These are phyloP conservation scores for Raphanus raphanistrum DNA, from an alignment of 345 rosid genomes.

Conservation along the genomic window DNA sequence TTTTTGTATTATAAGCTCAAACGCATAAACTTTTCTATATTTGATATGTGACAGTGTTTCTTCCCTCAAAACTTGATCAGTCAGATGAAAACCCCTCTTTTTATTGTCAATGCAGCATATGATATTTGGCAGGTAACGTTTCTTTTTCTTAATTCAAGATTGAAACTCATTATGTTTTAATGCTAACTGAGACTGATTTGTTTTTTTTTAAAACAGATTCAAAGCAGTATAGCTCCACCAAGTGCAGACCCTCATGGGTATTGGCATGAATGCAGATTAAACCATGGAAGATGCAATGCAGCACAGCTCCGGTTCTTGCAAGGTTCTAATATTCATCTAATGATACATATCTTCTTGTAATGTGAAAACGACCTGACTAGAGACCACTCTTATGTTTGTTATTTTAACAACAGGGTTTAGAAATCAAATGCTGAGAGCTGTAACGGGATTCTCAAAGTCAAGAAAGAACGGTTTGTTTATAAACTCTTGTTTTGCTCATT, in stretches of 20 bases:
- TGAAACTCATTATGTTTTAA: no score
- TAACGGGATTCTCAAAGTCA: constrained; percentile 62
- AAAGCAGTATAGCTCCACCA: constrained; percentile 87
- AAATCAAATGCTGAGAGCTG: constrained; percentile 66
- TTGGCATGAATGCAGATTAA: constrained; percentile 82
- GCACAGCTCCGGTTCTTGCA: constrained; percentile 75
- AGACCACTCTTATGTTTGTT: neutral
- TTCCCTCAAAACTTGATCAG: constrained; percentile 89
- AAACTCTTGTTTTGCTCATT: constrained; percentile 93
- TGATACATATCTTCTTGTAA: neutral
- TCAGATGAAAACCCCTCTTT: constrained; percentile 71
- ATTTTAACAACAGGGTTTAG: constrained; percentile 61
- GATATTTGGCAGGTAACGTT: constrained; percentile 92
- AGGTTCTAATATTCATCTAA: constrained; percentile 44
- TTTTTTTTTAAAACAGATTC: constrained; percentile 53
- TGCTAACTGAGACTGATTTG: neutral
- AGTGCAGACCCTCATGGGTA: constrained; percentile 86
- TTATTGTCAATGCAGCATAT: constrained; percentile 87
- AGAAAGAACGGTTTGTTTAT: constrained; percentile 78
- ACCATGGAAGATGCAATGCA: constrained; percentile 70
- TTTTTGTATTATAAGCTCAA: neutral
- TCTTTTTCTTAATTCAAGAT: neutral
- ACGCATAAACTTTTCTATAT: neutral
- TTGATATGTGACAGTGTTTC: constrained; percentile 63
- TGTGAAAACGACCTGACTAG: neutral